Conservation (phyloP, 2,329 filamentous ascomycete species). For the Lachnellula arida region DNA sequence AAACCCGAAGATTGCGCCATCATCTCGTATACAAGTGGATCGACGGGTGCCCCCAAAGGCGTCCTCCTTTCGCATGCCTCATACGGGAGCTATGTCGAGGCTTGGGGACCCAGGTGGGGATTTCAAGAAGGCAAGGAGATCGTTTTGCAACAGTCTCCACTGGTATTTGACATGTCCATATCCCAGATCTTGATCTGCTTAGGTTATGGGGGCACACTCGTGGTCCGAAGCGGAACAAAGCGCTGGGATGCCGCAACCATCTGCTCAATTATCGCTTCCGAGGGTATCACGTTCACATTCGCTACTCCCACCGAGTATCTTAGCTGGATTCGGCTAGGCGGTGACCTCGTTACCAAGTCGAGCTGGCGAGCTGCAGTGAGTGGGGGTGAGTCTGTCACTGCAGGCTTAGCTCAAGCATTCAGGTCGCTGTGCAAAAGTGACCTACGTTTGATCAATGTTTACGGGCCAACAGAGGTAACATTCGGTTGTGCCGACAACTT, state of each 20-base stretch:
- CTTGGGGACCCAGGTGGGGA: no score
- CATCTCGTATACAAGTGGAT: slow-evolving; percentile 84
- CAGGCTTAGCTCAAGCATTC: slow-evolving; percentile 21
- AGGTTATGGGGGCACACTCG: slow-evolving; percentile 6
- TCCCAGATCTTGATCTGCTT: slow-evolving; percentile 8
- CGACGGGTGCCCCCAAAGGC: slow-evolving; percentile 81
- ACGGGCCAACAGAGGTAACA: slow-evolving; percentile 13
- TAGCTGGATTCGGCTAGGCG: slow-evolving; percentile 6
- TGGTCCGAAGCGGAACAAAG: neutral
- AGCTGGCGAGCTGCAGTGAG: slow-evolving; percentile 19
- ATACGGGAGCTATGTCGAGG: no score
- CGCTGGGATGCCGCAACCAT: slow-evolving; percentile 9
- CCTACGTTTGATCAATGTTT: slow-evolving; percentile 10
- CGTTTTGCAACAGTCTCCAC: neutral
- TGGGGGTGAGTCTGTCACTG: slow-evolving; percentile 26
- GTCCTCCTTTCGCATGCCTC: slow-evolving; percentile 18
- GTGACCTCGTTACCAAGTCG: neutral
- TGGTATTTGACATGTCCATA: neutral
- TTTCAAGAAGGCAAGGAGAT: no score
- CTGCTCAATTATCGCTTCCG: neutral
- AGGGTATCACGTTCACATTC: slow-evolving; percentile 5
- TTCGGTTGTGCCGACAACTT: neutral
- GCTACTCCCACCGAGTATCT: slow-evolving; percentile 14
- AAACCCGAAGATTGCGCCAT: slow-evolving; percentile 31
- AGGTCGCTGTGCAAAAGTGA: slow-evolving; percentile 15